A percentile compares a stretch with the other conserved stretches of the same genome.
Conservation (phyloP, 768 basidiomycete genomes). For the Xerocomus brunneocitrinus region DNA sequence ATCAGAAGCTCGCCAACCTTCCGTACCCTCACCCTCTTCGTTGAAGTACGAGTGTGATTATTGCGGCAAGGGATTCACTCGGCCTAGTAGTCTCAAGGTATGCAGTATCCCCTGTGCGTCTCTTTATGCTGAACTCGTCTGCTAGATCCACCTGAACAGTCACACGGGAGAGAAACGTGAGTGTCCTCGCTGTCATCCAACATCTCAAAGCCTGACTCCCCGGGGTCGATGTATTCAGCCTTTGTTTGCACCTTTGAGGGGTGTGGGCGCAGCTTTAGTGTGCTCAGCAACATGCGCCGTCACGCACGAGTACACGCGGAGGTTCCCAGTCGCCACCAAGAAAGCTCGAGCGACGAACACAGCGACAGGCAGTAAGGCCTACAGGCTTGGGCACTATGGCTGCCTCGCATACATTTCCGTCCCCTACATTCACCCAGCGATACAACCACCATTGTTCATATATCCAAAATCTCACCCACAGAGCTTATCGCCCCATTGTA, state of each 20-base stretch:
- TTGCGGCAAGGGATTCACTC: conserved; percentile 78
- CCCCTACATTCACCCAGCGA: conserved; percentile 4
- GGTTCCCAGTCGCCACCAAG: conserved; percentile 30
- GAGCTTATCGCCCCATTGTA: conserved; percentile 9
- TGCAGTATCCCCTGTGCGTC: conserved; percentile 1
- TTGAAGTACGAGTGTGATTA: conserved; percentile 72
- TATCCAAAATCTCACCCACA: neutral
- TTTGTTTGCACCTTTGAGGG: conserved; percentile 70
- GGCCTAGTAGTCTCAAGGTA: conserved; percentile 81
- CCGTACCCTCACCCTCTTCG: conserved; percentile 29
- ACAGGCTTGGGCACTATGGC: conserved; percentile 14
- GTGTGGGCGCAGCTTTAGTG: conserved; percentile 80
- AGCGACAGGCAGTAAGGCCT: conserved; percentile 34
- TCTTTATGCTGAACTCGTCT: conserved; percentile 6
- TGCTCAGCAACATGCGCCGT: conserved; percentile 85
- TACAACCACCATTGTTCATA: conserved; percentile 4
- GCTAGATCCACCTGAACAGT: conserved; percentile 77
- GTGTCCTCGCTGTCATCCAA: conserved; percentile 21
- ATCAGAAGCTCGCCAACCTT: conserved; percentile 16
- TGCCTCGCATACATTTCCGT: conserved; percentile 5
- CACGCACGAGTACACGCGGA: conserved; percentile 70
- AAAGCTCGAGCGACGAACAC: conserved; percentile 43
- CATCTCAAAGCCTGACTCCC: conserved; percentile 13
- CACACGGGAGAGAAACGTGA: conserved; percentile 84
- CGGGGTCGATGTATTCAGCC: conserved; percentile 38